Percentiles rank a stretch among this genome's conserved stretches.
phyloP scores from a whole-genome alignment of 345 rosid species.

The Eucalyptus coolabah region DNA sequence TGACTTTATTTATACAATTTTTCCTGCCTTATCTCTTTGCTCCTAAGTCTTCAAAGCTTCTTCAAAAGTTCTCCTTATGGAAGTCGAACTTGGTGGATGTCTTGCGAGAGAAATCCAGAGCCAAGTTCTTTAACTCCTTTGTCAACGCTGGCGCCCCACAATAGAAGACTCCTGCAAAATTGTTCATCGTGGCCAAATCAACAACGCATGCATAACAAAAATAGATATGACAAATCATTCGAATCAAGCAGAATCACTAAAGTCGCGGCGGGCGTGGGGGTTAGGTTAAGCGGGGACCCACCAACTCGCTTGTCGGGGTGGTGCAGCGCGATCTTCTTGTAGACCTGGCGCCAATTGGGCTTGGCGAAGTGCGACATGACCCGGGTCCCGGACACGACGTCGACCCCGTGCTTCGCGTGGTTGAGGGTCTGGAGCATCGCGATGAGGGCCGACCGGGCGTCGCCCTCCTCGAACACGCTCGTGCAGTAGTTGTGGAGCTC shows the following conservation, averaged over 20 bases:
- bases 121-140: constrained; percentile 52
- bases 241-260: background rate
- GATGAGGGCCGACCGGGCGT: constrained; percentile 78
- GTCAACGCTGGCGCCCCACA: constrained; percentile 73
- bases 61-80: constrained; percentile 78
- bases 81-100: constrained; percentile 87
- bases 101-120: constrained; percentile 66
- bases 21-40: background rate
- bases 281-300: constrained; percentile 9
- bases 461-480: constrained; percentile 92
- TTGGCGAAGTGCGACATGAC: constrained; percentile 85
- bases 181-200: background rate
- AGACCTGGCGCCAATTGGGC: constrained; percentile 90
- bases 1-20: background rate
- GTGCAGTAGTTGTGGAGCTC: constrained; percentile 89
- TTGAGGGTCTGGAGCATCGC: constrained; percentile 81
- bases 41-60: background rate
- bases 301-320: constrained; percentile 55
- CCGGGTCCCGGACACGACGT: constrained; percentile 76
- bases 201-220: background rate
- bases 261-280: background rate
- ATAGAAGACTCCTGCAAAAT: constrained; percentile 75
- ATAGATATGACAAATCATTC: background rate
- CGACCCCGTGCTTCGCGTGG: constrained; percentile 83
- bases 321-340: constrained; percentile 55